These are phyloP conservation scores for Pseudogymnoascus sp. DNA, from an alignment of 2,329 filamentous ascomycete species.

Conservation along the genomic window DNA sequence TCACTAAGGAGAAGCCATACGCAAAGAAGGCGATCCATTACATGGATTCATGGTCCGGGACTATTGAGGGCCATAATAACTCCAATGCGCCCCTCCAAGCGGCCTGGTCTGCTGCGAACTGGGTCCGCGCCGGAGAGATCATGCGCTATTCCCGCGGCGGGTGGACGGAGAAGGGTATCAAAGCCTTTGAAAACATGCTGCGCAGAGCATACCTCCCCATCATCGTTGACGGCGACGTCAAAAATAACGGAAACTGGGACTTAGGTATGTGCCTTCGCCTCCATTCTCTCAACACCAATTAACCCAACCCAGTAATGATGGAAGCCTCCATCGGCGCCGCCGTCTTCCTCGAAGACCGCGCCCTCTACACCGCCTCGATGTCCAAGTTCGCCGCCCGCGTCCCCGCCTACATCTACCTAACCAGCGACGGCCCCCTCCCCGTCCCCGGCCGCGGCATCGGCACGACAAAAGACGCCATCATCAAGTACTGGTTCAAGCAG, in stretches of 20 bases:
- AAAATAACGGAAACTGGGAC: slow-evolving; percentile 25
- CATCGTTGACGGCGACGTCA: slow-evolving; percentile 16
- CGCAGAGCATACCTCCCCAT: slow-evolving; percentile 23
- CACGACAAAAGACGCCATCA: slow-evolving; percentile 9
- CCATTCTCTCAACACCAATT: neutral
- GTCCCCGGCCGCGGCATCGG: slow-evolving; percentile 11
- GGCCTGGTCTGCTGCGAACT: slow-evolving; percentile 25
- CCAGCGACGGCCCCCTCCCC: slow-evolving; percentile 21
- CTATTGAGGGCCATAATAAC: slow-evolving; percentile 22
- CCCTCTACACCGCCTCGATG: slow-evolving; percentile 23
- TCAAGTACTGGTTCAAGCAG: slow-evolving; percentile 16
- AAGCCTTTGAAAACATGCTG: slow-evolving; percentile 23
- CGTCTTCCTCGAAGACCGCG: slow-evolving; percentile 23
- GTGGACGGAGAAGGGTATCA: slow-evolving; percentile 20
- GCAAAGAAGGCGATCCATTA: slow-evolving; percentile 24
- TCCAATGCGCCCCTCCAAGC: slow-evolving; percentile 27
- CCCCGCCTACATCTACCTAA: slow-evolving; percentile 25
- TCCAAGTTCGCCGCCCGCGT: slow-evolving; percentile 20
- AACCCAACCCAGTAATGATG: slow-evolving; percentile 20
- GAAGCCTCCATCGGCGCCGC: slow-evolving; percentile 22
- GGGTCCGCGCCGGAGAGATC: slow-evolving; percentile 26
- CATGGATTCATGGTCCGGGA: slow-evolving; percentile 26
- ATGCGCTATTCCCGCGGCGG: slow-evolving; percentile 23
- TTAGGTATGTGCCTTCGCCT: slow-evolving; percentile 17
- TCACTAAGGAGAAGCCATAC: slow-evolving; percentile 19